Evolutionary conservation across 2,329 filamentous ascomycete species (phyloP), one percentile per base, ranked within the genome.

Genomic region (Cercospora zeina): DNA sequence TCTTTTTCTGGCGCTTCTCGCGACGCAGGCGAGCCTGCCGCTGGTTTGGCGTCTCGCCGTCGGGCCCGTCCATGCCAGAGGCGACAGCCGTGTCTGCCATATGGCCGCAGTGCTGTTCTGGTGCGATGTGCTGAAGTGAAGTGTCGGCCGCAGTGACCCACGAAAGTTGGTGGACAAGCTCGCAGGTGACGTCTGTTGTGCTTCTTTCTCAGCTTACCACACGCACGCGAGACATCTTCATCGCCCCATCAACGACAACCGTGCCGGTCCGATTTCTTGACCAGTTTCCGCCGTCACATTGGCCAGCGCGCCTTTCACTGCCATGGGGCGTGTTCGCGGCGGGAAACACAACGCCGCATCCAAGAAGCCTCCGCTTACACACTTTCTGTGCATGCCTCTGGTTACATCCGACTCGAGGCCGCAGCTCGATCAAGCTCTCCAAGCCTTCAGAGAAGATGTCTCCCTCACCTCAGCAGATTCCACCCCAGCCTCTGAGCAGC

Each of bases 1-100:
- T 87, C 80, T 93, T 93, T 62, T 89, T 89, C 74, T 91, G 88
- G 54, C 90, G 84, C 39, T 89, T 86, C 75, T 93, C 89, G 75
- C 91, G 90, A 69, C 90, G 88, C 62, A 91, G 81, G 51, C 89
- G 86, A 37, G 88, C 87, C 76, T 91, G 87, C 62, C 76, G 70
- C 69, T 82, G 80, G 10, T 76, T 77, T 2, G 79, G 75, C 7
- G 79, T 78, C 62, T 77, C 77, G 42, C 68, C 68, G 49, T 70
- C 68, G 30, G 68, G 66, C 8, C 63, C 64, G 21, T 68, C 68
- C 47, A 64, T 62, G 54, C 69, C 67, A 10, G 69, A 62, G 51
- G 70, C 65, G 11, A 57, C 63, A 30, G 68, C 65, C 30, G 42
- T 39, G 61, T 74, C 72, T 31, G 70, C 69, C 72, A 74, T 74